phyloP scores from a whole-genome alignment of 2,329 filamentous ascomycete species.

The Metarhizium guizhouense region DNA sequence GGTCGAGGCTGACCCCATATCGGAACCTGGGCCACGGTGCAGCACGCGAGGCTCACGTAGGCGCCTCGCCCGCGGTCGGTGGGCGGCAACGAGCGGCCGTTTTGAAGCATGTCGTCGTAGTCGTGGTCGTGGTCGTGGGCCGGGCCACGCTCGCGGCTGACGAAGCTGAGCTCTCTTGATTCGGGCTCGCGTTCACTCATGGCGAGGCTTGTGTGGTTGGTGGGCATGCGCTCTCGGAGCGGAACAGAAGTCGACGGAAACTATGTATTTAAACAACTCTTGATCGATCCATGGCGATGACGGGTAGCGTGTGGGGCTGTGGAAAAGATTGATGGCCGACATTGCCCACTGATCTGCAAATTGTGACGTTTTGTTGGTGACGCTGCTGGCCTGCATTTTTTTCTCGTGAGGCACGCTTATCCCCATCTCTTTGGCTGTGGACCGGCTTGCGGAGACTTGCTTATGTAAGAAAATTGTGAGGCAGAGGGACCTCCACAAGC shows the following conservation, averaged over 20 bases:
- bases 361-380: background rate
- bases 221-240: too few species aligned
- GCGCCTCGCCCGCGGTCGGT: conserved; percentile 20
- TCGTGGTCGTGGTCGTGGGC: background rate
- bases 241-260: too few species aligned
- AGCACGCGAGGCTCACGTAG: conserved; percentile 20
- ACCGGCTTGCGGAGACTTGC: too few species aligned
- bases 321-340: background rate
- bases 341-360: background rate
- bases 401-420: too few species aligned
- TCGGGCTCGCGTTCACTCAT: background rate
- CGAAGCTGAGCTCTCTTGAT: background rate
- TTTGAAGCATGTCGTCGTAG: background rate
- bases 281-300: background rate
- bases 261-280: too few species aligned
- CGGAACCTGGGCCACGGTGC: conserved; percentile 35
- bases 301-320: background rate
- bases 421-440: too few species aligned
- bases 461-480: too few species aligned
- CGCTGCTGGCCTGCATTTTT: background rate
- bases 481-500: too few species aligned
- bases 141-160: background rate
- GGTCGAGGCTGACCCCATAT: too few species aligned
- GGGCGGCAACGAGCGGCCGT: conserved; percentile 14
- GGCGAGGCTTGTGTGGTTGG: too few species aligned